A percentile compares a stretch with the other conserved stretches of the same genome.
These are phyloP conservation scores for Backusella tarrabulga DNA, from an alignment of 192 early-diverging fungal genomes.

Conservation along the genomic window DNA sequence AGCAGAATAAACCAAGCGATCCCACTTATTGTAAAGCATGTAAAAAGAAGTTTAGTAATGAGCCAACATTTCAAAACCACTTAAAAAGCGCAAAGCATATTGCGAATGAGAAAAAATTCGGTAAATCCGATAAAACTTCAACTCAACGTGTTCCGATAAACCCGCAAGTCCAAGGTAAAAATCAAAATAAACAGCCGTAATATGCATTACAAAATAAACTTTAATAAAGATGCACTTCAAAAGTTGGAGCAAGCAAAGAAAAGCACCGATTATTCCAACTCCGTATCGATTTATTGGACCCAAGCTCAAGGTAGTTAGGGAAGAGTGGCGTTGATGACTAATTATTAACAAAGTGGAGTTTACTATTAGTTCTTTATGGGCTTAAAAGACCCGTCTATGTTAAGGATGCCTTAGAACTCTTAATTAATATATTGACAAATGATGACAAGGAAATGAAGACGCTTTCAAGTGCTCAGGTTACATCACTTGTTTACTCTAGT, in stretches of 20 bases:
- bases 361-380: slow-evolving; percentile 35
- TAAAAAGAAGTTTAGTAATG: slow-evolving; percentile 50
- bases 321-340: not conserved
- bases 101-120: slow-evolving; percentile 37
- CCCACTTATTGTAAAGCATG: slow-evolving; percentile 44
- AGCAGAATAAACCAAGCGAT: not conserved
- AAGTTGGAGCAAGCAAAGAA: slow-evolving; percentile 7
- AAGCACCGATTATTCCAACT: not conserved
- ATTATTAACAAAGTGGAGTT: not conserved
- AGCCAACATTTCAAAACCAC: slow-evolving; percentile 45
- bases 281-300: not conserved
- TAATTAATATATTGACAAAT: slow-evolving; percentile 26
- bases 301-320: not conserved
- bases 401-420: slow-evolving; percentile 27
- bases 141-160: not conserved
- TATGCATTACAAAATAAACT: not conserved
- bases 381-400: slow-evolving; percentile 31
- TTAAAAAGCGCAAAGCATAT: slow-evolving; percentile 53
- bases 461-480: slow-evolving; percentile 35
- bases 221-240: slow-evolving; percentile 4
- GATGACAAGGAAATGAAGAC: not conserved
- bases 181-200: not conserved
- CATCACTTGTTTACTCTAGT: slow-evolving; percentile 36
- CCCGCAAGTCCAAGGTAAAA: slow-evolving; percentile 14
- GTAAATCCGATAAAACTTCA: not conserved